Conservation (phyloP, 805 yeast species). For the Naumovozyma castellii region DNA sequence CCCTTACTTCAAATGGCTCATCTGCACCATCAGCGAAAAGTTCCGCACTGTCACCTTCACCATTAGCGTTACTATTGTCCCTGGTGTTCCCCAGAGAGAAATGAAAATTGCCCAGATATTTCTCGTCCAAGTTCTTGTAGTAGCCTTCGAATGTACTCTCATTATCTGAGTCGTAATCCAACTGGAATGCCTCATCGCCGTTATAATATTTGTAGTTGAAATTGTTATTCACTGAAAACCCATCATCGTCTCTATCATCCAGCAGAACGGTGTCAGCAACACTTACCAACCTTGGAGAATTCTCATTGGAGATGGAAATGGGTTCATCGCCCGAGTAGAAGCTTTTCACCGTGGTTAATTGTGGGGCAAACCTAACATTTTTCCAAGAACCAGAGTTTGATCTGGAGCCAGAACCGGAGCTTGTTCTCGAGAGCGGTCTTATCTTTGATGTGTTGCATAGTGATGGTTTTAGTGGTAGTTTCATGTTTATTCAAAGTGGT, state of each 20-base stretch:
- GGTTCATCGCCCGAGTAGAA: conserved; percentile 56
- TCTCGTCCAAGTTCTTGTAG: background rate
- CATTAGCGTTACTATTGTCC: background rate
- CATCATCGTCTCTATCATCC: background rate
- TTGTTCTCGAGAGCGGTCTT: conserved; percentile 12
- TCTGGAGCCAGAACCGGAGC: conserved; percentile 11
- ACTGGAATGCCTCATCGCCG: background rate
- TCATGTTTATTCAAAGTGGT: background rate
- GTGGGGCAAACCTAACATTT: conserved; percentile 55
- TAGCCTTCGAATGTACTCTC: background rate
- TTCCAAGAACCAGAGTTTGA: conserved; percentile 32
- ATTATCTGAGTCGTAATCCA: background rate
- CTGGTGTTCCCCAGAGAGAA: background rate
- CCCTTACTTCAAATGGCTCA: conserved; percentile 3
- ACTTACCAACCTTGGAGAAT: conserved; percentile 28
- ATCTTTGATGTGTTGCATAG: conserved; percentile 1
- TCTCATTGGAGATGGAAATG: conserved; percentile 47
- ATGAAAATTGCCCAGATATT: background rate
- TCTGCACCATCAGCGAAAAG: background rate
- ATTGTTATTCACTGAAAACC: background rate
- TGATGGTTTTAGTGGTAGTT: conserved; percentile 17
- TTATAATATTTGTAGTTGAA: background rate
- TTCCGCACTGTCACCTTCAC: background rate
- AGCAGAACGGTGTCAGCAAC: background rate
- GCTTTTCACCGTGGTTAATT: conserved; percentile 52